These are phyloP conservation scores for Magnolia changhungtana DNA, from an alignment of 164 flowering plant species.

Conservation along the genomic window DNA sequence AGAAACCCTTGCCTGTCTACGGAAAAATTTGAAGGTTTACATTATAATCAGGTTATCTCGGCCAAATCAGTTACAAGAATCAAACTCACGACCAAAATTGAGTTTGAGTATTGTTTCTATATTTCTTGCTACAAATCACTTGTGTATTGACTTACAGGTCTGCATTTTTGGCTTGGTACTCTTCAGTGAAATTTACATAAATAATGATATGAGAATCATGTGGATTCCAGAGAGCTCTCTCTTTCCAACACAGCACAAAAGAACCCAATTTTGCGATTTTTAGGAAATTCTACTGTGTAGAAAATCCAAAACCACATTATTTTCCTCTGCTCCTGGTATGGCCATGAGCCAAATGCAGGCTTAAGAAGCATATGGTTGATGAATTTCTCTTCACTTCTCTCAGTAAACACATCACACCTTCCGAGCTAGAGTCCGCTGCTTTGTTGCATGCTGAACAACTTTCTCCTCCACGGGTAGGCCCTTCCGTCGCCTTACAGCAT, in stretches of 20 bases:
- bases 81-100: slow-evolving; percentile 8
- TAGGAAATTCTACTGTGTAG: not conserved
- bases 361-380: not conserved
- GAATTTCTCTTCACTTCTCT: not conserved
- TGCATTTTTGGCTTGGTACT: not conserved
- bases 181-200: not conserved
- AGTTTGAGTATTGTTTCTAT: not conserved
- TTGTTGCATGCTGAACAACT: slow-evolving; percentile 91
- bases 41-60: not conserved
- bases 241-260: not conserved
- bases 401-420: slow-evolving; percentile 50
- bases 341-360: not conserved
- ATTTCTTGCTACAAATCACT: not conserved
- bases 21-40: not conserved
- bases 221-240: not conserved
- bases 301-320: no score
- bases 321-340: no score
- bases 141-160: no score
- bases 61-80: not conserved
- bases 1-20: no score
- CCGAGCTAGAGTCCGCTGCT: slow-evolving; percentile 87
- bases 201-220: not conserved
- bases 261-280: not conserved
- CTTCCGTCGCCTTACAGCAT: slow-evolving; percentile 79
- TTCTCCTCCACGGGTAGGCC: slow-evolving; percentile 94